Conservation (phyloP, 495 filamentous ascomycete species). For the Penicillium coffeae region DNA sequence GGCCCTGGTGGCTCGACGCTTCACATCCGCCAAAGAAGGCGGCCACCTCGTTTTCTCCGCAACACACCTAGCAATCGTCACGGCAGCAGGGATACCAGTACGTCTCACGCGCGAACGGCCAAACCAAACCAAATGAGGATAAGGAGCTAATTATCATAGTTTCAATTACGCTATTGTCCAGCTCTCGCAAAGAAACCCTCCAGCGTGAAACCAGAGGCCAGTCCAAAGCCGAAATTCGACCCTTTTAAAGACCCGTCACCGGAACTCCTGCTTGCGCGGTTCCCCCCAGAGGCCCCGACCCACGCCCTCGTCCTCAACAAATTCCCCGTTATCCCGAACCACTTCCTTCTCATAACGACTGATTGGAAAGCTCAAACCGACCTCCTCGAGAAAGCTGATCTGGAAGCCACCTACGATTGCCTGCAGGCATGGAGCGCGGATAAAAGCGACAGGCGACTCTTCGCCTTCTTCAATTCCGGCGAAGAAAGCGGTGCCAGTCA, state of each 20-base stretch:
- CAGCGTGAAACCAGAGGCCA: constrained; percentile 34
- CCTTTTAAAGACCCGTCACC: constrained; percentile 66
- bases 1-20: constrained; percentile 51
- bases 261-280: constrained; percentile 57
- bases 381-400: constrained; percentile 60
- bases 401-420: constrained; percentile 62
- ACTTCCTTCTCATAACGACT: constrained; percentile 74
- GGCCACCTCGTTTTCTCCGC: constrained; percentile 57
- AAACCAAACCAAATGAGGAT: too few species aligned
- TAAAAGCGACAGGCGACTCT: constrained; percentile 38
- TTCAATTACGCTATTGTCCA: constrained; percentile 77
- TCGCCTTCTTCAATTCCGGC: constrained; percentile 83
- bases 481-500: constrained; percentile 73
- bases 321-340: constrained; percentile 72
- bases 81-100: constrained; percentile 53
- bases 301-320: constrained; percentile 78
- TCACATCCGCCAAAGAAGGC: constrained; percentile 47
- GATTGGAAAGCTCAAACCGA: constrained; percentile 65
- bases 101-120: too few species aligned
- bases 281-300: constrained; percentile 45
- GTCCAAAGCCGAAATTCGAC: constrained; percentile 51
- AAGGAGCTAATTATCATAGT: constrained; percentile 35
- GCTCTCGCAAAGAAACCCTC: constrained; percentile 69
- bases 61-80: constrained; percentile 54
- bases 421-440: constrained; percentile 55